Evolutionary conservation across 2,329 filamentous ascomycete genomes (phyloP), one percentile per base, ranked within the genome.

Genomic region (Aspergillus quadrilineatus): DNA sequence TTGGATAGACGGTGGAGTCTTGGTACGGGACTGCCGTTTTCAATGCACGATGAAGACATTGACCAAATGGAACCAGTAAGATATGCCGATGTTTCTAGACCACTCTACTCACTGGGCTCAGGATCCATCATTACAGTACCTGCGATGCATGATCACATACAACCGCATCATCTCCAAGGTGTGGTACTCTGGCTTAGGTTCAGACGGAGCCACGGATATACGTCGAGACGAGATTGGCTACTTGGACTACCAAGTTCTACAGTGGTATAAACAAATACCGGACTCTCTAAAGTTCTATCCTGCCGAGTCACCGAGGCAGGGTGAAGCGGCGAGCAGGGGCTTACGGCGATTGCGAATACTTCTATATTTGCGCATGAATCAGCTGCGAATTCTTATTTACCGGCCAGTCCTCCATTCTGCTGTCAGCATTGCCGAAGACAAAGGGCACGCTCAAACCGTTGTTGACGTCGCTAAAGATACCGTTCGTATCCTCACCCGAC

Each of bases 1-100:
- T 79, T 96, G 39, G 92, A 96, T 69, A 82, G 91, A 39, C 82
- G 92, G 50, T 96, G 91, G 91, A 91, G 89, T 61, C 90, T 96
- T 64, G 89, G 88, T n/a, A 92, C 90, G 0, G 92, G 92, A 0
- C 82, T 96, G 71, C 92, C 92, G 0, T 96, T 91, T 75, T 87
- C 89, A 2, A 79, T 96, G 36, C 88, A 93, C 62, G 92, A 96
- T 67, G 84, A 89, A 14, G 91, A 96, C 68, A 90, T 96, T 58
- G 92, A 96, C 66, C 85, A 87, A 22, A 90, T 90, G 1, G 86
- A 89, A 66, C 92, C 92, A 29, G 91, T 95, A 77, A 71, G 75
- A 60, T 26, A 45, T 46, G 12, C 34, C 32, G 2, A 7, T 30
- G 12, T 17, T 17, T 34, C 3, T 17, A 15, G 7, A 12, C 7